Conservation (phyloP, 2,329 filamentous ascomycete species). For the Talaromyces amestolkiae region DNA sequence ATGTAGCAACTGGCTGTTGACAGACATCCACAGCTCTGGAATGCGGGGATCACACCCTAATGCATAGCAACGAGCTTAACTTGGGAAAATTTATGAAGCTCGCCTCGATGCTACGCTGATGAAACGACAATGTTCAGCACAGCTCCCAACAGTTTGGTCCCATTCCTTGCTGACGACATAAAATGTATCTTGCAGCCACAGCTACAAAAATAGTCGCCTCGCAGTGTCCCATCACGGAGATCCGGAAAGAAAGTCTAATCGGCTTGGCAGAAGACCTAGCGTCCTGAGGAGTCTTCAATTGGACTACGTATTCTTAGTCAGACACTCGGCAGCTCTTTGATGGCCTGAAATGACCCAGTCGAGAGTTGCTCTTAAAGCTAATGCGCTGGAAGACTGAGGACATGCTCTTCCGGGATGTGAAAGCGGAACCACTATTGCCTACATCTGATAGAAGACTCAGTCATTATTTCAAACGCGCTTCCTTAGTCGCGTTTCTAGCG, state of each 20-base stretch:
- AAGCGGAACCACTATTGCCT: background rate
- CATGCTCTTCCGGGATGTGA: background rate
- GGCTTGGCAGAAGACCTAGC: background rate
- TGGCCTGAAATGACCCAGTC: background rate
- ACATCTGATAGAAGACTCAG: background rate
- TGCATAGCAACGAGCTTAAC: constrained; percentile 19
- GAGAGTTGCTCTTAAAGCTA: background rate
- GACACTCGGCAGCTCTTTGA: background rate
- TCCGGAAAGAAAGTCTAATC: constrained; percentile 8
- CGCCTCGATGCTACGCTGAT: constrained; percentile 16
- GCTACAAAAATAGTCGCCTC: constrained; percentile 6
- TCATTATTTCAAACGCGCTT: background rate
- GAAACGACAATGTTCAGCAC: background rate
- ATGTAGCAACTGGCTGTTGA: constrained; percentile 3
- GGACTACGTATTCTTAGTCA: background rate
- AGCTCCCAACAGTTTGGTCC: constrained; percentile 15
- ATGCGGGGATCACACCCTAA: constrained; percentile 20
- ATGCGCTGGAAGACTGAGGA: background rate
- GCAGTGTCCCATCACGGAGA: background rate
- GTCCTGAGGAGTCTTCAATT: background rate
- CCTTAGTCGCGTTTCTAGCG: background rate
- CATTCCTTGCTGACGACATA: constrained; percentile 18
- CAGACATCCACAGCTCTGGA: constrained; percentile 17
- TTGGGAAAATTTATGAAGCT: constrained; percentile 5
- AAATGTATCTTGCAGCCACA: constrained; percentile 13